Evolutionary conservation across 1,284 basidiomycete species (phyloP), one percentile per base, ranked within the genome.

Genomic region (Papiliotrema nemorosa): DNA sequence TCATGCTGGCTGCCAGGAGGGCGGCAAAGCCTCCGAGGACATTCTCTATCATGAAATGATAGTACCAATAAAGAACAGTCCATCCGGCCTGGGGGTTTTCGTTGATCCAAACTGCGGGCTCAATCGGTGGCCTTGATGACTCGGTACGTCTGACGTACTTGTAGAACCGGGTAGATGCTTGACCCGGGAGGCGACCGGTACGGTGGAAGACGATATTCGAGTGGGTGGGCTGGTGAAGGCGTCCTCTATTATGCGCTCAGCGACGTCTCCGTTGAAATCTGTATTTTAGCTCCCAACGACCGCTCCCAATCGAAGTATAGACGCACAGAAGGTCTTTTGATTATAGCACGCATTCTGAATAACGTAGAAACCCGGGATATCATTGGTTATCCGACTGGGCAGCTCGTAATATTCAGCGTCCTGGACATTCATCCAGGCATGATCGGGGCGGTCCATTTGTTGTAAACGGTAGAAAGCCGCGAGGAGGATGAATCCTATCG

Each of bases 311-410:
- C 9, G 18, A 41, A 22, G 16, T 4, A 22, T 22, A 21, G 5
- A 16, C 39, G 39, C 44, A 61, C 59, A 57, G 27, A 60, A 55
- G 10, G 52, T 51, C 14, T 44, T 33, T 29, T 55, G 39, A 42
- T 52, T 41, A 29, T 57, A 55, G 49, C 56, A 60, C 3, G 59
- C 40, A 47, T 63, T 60, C 24, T 59, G 50, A 27, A 63, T 45
- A 1, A 55, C 49, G 37, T 60, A 51, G 50, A 54, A 58, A 0
- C 61, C 61, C 24, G 61, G 58, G 24, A 53, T 35, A n/a, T 58
- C 61, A 7, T 41, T 5, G 39, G 7, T 9, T 16, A 41, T 41
- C 7, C 24, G 39, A 22, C 39, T 26, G 7, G 39, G 24, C 6
- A 14, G 39, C 14, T 41, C 20, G 39, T 22, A 22, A n/a, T 20